A percentile compares a stretch with the other conserved stretches of the same genome.
phyloP scores from a whole-genome alignment of 139 green algal genomes.

The Microglena sp. region DNA sequence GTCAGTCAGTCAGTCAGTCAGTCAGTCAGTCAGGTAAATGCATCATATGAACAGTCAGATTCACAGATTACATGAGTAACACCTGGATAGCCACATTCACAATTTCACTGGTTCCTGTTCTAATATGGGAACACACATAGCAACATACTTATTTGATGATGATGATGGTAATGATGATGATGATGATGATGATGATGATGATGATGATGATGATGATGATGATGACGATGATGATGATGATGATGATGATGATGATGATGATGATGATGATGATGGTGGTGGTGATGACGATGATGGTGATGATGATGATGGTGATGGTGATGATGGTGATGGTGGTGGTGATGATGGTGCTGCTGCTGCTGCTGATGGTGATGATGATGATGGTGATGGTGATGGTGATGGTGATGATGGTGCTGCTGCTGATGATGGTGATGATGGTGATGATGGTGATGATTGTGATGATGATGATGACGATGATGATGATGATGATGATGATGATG shows the following conservation, averaged over 20 bases:
- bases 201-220: background rate
- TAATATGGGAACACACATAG: background rate
- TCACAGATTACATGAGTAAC: too few species aligned
- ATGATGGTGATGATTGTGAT: background rate
- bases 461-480: background rate
- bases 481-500: background rate
- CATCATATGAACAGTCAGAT: too few species aligned
- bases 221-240: background rate
- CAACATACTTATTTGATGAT: too few species aligned
- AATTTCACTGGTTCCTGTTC: background rate
- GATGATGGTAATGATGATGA: background rate
- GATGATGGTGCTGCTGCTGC: too few species aligned
- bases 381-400: background rate
- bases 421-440: background rate
- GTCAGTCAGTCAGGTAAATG: too few species aligned
- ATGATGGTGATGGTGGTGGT: background rate
- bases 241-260: background rate
- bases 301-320: background rate
- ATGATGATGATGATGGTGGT: conserved; percentile 2
- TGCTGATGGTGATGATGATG: too few species aligned
- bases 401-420: too few species aligned
- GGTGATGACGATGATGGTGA: background rate
- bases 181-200: background rate
- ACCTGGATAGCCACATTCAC: background rate
- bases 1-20: too few species aligned